Conservation (phyloP, 2,329 filamentous ascomycete species). For the Penicillium capsulatum region DNA sequence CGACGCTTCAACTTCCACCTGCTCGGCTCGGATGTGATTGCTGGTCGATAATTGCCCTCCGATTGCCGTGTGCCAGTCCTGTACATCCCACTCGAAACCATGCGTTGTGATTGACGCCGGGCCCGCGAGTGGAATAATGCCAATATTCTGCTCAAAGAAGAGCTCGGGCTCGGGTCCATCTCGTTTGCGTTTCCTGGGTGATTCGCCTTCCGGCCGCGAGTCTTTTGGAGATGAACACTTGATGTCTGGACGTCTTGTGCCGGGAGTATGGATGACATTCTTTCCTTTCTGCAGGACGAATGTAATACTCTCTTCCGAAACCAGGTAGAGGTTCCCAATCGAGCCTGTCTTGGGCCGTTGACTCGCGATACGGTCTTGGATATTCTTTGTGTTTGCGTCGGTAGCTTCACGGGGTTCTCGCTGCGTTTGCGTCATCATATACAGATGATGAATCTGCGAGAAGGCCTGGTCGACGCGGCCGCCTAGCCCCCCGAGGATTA, state of each 20-base stretch:
- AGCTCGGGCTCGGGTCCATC: conserved; percentile 29
- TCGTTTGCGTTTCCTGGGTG: conserved; percentile 9
- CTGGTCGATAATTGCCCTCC: conserved; percentile 73
- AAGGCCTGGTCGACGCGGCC: conserved; percentile 91
- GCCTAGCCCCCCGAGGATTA: conserved; percentile 78
- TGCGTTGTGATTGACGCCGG: conserved; percentile 70
- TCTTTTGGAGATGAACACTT: background rate
- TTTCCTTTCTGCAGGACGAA: conserved; percentile 69
- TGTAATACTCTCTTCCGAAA: conserved; percentile 76
- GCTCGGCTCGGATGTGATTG: conserved; percentile 65
- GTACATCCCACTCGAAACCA: conserved; percentile 88
- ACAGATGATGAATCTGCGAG: conserved; percentile 82
- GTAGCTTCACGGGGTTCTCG: conserved; percentile 9
- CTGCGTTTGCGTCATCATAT: conserved; percentile 44
- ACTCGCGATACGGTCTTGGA: background rate
- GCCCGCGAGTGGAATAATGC: conserved; percentile 80
- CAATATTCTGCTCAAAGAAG: conserved; percentile 70
- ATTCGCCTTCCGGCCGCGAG: background rate
- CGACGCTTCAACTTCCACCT: conserved; percentile 59
- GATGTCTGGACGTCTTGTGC: conserved; percentile 26
- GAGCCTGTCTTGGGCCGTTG: conserved; percentile 1
- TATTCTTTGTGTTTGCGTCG: conserved; percentile 1
- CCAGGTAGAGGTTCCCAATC: conserved; percentile 66
- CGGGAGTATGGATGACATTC: conserved; percentile 64
- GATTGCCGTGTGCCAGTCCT: conserved; percentile 72